These are phyloP conservation scores for Vitis rotundifolia DNA, from an alignment of 164 flowering plant genomes.

Conservation along the genomic window DNA sequence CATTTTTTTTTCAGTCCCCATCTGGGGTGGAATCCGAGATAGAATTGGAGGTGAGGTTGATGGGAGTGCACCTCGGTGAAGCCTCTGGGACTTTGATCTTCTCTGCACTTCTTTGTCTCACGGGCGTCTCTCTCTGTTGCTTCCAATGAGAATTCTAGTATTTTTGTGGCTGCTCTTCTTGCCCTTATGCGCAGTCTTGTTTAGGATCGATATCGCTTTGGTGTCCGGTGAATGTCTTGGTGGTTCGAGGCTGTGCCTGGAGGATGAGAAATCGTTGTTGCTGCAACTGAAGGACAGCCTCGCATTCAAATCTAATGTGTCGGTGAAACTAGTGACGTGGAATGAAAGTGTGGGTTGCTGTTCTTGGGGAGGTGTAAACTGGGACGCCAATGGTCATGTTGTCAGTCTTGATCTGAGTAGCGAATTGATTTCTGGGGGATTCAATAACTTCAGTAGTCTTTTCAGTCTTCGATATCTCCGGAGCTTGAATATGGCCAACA, in stretches of 20 bases:
- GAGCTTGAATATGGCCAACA: constrained; percentile 17
- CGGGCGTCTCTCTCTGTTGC: constrained; percentile 8
- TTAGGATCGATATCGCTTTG: not conserved
- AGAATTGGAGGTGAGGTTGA: no score
- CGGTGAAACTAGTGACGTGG: constrained; percentile 34
- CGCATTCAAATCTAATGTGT: not conserved
- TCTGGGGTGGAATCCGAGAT: no score
- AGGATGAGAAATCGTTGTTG: constrained; percentile 28
- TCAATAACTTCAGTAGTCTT: constrained; percentile 15
- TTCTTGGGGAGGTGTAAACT: constrained; percentile 19
- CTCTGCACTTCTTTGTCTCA: not conserved
- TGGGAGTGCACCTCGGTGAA: no score
- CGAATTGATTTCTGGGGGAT: constrained; percentile 8
- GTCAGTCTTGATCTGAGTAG: constrained; percentile 18
- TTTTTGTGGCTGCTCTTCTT: constrained; percentile 19
- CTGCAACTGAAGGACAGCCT: constrained; percentile 33
- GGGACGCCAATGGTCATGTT: constrained; percentile 11
- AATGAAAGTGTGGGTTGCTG: constrained; percentile 21
- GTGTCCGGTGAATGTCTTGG: constrained; percentile 25
- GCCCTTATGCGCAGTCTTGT: not conserved
- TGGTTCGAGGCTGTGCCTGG: not conserved
- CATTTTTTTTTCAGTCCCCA: no score
- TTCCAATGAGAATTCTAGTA: constrained; percentile 25
- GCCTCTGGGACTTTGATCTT: not conserved
- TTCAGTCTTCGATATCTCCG: constrained; percentile 19